These are phyloP conservation scores for Spergularia bocconei DNA, from an alignment of 148 eudicot species.

Conservation along the genomic window DNA sequence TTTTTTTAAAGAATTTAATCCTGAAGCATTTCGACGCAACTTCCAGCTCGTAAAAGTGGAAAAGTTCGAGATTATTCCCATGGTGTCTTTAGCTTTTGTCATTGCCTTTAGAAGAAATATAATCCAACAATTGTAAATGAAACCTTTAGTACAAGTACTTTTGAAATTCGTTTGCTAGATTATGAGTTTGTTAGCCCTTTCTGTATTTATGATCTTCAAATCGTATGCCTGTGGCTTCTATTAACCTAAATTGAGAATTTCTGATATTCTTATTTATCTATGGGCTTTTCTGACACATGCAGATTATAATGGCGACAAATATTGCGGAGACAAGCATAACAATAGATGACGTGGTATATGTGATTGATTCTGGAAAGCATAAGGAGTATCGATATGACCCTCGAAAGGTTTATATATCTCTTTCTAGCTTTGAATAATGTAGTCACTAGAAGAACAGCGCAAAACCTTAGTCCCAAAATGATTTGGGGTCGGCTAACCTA, in stretches of 20 bases:
- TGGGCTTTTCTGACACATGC: constrained; percentile 20
- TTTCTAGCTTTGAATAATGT: constrained; percentile 6
- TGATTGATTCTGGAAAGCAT: constrained; percentile 92
- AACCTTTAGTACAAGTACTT: not conserved
- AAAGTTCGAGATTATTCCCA: too few relatives aligned
- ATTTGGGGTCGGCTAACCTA: too few relatives aligned
- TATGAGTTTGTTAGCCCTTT: not conserved
- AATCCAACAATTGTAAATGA: not conserved
- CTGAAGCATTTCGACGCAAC: not conserved
- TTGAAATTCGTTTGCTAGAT: not conserved
- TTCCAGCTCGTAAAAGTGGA: not conserved
- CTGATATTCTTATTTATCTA: not conserved
- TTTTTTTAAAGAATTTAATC: not conserved
- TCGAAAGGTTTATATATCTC: constrained; percentile 56
- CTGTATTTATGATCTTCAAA: not conserved
- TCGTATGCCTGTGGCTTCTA: not conserved
- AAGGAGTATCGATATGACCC: constrained; percentile 98
- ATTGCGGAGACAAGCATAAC: constrained; percentile 99
- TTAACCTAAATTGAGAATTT: not conserved
- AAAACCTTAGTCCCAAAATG: too few relatives aligned
- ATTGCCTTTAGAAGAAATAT: not conserved
- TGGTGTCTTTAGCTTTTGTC: not conserved
- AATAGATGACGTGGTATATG: constrained; percentile 94
- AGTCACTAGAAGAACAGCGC: not conserved
- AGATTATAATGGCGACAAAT: constrained; percentile 95